A percentile compares a stretch with the other conserved stretches of the same genome.
These are phyloP conservation scores for Micractinium sp. DNA, from an alignment of 139 green algal species.

Conservation along the genomic window DNA sequence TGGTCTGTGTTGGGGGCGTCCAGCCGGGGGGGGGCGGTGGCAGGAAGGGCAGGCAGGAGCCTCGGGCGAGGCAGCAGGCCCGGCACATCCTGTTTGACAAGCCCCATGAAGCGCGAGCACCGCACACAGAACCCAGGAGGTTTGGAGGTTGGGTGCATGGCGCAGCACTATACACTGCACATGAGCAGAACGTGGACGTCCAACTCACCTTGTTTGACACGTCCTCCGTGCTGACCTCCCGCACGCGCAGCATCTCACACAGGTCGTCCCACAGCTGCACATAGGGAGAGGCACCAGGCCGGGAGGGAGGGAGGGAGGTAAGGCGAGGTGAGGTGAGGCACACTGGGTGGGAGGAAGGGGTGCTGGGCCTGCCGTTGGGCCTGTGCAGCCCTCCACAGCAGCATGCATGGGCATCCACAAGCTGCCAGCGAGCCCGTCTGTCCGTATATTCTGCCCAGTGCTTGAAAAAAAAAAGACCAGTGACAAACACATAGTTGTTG, in stretches of 20 bases:
- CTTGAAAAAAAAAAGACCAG: too few species aligned
- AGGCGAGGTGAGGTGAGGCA: not conserved
- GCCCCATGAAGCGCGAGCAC: not conserved
- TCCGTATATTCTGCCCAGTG: too few species aligned
- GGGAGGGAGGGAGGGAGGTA: not conserved
- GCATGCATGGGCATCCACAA: not conserved
- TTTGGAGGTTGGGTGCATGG: not conserved
- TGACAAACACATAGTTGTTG: too few species aligned
- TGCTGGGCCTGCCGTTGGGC: not conserved
- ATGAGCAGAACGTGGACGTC: too few species aligned
- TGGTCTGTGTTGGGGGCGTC: too few species aligned
- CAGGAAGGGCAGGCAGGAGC: not conserved
- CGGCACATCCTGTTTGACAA: not conserved
- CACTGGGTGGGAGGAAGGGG: not conserved
- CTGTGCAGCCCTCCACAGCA: not conserved
- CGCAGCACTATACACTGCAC: too few species aligned
- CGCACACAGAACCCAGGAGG: not conserved
- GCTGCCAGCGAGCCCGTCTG: not conserved
- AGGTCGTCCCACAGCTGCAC: slow-evolving; percentile 88
- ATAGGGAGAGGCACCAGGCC: not conserved
- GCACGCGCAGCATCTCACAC: slow-evolving; percentile 78
- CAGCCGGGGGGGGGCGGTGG: too few species aligned
- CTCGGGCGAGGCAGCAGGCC: too few species aligned
- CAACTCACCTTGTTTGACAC: slow-evolving; percentile 86
- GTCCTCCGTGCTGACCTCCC: slow-evolving; percentile 86